A percentile compares a stretch with the other conserved stretches of the same genome.
These are phyloP conservation scores for Diaporthe velutina DNA, from an alignment of 2,329 filamentous ascomycete species.

Conservation along the genomic window DNA sequence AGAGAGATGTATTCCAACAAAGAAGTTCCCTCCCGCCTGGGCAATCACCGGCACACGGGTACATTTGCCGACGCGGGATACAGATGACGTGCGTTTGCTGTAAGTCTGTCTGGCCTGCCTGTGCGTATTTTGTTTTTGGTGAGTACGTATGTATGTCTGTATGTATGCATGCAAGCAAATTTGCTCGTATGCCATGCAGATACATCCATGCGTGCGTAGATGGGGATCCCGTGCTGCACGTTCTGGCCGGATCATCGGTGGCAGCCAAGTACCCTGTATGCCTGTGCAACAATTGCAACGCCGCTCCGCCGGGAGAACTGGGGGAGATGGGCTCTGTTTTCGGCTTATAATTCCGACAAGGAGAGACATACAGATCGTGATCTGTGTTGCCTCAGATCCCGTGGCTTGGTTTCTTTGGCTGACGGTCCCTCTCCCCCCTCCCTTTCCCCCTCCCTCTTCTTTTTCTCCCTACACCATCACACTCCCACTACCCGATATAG, in stretches of 20 bases:
- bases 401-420: not conserved
- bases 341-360: slow-evolving; percentile 18
- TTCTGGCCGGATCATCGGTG: not conserved
- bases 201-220: not conserved
- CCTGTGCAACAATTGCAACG: not conserved
- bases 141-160: too few species aligned
- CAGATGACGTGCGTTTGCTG: slow-evolving; percentile 9
- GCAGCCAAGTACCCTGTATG: not conserved
- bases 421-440: not conserved
- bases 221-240: slow-evolving; percentile 17
- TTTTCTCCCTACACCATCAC: not conserved
- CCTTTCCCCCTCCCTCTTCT: not conserved
- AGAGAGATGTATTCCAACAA: too few species aligned
- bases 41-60: not conserved
- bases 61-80: not conserved
- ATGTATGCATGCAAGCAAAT: not conserved
- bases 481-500: too few species aligned
- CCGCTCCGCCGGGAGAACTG: not conserved
- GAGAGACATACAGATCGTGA: slow-evolving; percentile 27
- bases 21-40: too few species aligned
- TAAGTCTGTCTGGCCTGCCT: not conserved
- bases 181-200: not conserved
- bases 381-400: slow-evolving; percentile 18
- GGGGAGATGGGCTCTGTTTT: not conserved
- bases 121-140: not conserved